A percentile compares a stretch with the other conserved stretches of the same genome.
These are phyloP conservation scores for Vanderwaltozyma polyspora DNA, from an alignment of 805 yeast genomes.

Conservation along the genomic window DNA sequence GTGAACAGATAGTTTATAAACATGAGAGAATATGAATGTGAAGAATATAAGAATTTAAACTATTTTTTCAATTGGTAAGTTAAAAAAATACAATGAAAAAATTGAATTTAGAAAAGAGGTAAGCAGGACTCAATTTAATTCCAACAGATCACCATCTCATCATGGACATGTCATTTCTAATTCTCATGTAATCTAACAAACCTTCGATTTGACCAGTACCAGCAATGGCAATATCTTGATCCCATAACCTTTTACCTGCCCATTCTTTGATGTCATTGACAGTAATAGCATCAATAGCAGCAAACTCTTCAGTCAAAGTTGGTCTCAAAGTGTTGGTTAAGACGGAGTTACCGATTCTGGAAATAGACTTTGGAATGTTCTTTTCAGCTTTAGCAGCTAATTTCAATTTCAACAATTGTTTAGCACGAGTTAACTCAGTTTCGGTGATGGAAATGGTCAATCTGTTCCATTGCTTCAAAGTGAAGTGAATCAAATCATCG, in stretches of 20 bases:
- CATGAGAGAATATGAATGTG: not conserved
- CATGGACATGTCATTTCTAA: constrained; percentile 83
- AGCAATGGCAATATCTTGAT: constrained; percentile 71
- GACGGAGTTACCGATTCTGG: constrained; percentile 1
- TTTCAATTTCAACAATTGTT: constrained; percentile 56
- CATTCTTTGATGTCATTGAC: constrained; percentile 52
- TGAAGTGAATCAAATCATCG: constrained; percentile 72
- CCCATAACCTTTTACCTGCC: constrained; percentile 72
- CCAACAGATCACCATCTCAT: constrained; percentile 73
- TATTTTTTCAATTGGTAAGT: not conserved
- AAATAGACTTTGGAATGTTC: not conserved
- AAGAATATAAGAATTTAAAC: not conserved
- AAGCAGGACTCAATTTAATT: not conserved
- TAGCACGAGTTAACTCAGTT: constrained; percentile 69
- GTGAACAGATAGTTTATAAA: not conserved
- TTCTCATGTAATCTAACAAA: constrained; percentile 72
- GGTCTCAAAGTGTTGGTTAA: not conserved
- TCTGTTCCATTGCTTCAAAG: constrained; percentile 82
- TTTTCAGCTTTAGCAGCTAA: constrained; percentile 28
- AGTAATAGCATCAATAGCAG: constrained; percentile 51
- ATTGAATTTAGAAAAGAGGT: constrained; percentile 1
- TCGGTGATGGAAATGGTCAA: constrained; percentile 63
- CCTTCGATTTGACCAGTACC: constrained; percentile 83
- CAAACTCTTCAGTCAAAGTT: constrained; percentile 10
- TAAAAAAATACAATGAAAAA: not conserved